Conservation (phyloP, 23 red algal genomes). For the Agarophyton chilense region DNA sequence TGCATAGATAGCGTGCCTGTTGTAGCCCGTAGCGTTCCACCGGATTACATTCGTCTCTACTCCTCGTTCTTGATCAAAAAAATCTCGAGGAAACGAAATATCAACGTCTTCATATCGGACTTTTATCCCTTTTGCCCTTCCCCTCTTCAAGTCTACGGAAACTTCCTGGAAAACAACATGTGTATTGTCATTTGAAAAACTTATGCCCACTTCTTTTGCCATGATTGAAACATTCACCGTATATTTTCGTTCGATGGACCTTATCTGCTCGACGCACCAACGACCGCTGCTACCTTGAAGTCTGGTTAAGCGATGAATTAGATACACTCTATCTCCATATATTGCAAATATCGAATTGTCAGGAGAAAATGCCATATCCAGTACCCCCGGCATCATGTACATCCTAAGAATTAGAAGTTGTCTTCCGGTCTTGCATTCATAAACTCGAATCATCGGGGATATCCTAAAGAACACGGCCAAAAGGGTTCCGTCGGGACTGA, state of each 20-base stretch:
- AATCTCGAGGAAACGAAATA: background rate
- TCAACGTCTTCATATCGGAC: conserved; percentile 3
- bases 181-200: background rate
- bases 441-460: conserved; percentile 4
- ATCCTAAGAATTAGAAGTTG: background rate
- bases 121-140: background rate
- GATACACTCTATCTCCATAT: background rate
- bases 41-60: background rate
- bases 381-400: background rate
- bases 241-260: background rate
- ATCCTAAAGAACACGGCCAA: background rate
- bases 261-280: background rate
- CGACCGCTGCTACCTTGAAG: background rate
- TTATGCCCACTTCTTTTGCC: background rate
- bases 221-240: background rate
- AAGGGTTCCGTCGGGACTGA: conserved; percentile 14
- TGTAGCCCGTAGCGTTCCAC: background rate
- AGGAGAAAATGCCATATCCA: background rate
- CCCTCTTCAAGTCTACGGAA: background rate
- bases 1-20: background rate
- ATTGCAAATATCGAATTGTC: background rate
- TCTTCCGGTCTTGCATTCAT: background rate
- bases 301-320: conserved; percentile 8
- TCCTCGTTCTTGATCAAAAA: background rate
- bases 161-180: conserved; percentile 7